phyloP scores from a whole-genome alignment of 768 basidiomycete genomes.

The Russula griseocarnosa region DNA sequence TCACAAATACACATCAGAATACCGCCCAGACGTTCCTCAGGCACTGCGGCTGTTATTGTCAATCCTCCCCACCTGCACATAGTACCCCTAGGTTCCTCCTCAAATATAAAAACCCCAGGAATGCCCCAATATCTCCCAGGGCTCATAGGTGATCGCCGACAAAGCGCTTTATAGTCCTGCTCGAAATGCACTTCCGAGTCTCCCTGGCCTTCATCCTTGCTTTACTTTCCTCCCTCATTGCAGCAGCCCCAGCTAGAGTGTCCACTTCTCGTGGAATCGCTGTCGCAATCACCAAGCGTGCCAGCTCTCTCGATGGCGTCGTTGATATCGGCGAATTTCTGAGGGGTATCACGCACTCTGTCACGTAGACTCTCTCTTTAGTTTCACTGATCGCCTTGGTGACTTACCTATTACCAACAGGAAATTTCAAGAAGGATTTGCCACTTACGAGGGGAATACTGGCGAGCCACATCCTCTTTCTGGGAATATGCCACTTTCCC shows the following conservation, averaged over 20 bases:
- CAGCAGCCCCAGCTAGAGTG: neutral
- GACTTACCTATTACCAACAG: conserved; percentile 5
- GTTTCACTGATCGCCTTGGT: neutral
- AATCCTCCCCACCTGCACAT: too few relatives aligned
- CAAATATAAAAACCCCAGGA: neutral
- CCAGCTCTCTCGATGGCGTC: neutral
- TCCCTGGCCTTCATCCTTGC: conserved; percentile 4
- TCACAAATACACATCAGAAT: too few relatives aligned
- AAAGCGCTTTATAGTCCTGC: neutral
- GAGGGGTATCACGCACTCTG: neutral
- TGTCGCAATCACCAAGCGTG: conserved; percentile 12
- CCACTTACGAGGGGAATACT: neutral
- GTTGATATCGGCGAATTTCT: conserved; percentile 7
- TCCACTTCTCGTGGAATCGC: neutral
- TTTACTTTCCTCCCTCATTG: conserved; percentile 5
- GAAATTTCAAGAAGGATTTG: conserved; percentile 21
- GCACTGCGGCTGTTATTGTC: too few relatives aligned
- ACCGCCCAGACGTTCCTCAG: too few relatives aligned
- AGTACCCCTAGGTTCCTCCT: too few relatives aligned
- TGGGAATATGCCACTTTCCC: neutral
- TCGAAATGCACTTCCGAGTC: conserved; percentile 10
- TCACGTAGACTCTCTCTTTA: neutral
- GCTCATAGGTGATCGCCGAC: neutral
- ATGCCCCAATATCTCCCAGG: too few relatives aligned
- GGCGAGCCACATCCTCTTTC: neutral